phyloP scores from a whole-genome alignment of 179 eudicot genomes.

The Gypsophila paniculata region DNA sequence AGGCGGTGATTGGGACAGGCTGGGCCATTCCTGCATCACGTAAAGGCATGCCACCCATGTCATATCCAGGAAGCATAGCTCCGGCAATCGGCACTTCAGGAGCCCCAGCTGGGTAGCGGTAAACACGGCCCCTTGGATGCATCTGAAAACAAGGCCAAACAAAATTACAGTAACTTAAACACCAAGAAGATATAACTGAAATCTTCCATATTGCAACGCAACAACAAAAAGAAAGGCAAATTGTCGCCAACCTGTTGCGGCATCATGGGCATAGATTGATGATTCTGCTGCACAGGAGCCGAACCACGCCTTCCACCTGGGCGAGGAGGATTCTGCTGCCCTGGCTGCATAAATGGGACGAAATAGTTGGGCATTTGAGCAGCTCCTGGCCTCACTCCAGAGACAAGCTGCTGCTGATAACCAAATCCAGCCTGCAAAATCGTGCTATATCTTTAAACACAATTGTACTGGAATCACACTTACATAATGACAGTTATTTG shows the following conservation, averaged over 20 bases:
- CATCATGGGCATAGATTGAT: conserved; percentile 74
- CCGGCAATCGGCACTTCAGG: conserved; percentile 54
- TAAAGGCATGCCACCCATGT: conserved; percentile 60
- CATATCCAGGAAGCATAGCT: conserved; percentile 65
- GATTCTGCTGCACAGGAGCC: conserved; percentile 62
- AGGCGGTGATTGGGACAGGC: conserved; percentile 64
- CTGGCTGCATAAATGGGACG: conserved; percentile 68
- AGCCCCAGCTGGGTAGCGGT: conserved; percentile 66
- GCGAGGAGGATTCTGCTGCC: conserved; percentile 70
- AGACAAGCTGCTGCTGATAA: conserved; percentile 89
- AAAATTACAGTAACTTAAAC: not conserved
- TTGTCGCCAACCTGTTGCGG: conserved; percentile 47
- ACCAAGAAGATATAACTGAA: not conserved
- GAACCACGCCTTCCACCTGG: conserved; percentile 72
- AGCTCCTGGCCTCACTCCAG: conserved; percentile 79
- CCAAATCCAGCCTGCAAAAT: conserved; percentile 59
- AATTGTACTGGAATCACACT: not conserved
- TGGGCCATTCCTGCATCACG: conserved; percentile 55
- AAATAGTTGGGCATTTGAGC: conserved; percentile 72
- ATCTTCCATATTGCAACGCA: not conserved
- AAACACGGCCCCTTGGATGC: conserved; percentile 70
- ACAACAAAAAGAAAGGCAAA: not conserved
- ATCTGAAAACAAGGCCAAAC: conserved; percentile 36
- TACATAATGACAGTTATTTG: too few relatives aligned
- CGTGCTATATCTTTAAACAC: not conserved